Conservation (phyloP, 208 protist species). For the Trichomonas vaginalis region DNA sequence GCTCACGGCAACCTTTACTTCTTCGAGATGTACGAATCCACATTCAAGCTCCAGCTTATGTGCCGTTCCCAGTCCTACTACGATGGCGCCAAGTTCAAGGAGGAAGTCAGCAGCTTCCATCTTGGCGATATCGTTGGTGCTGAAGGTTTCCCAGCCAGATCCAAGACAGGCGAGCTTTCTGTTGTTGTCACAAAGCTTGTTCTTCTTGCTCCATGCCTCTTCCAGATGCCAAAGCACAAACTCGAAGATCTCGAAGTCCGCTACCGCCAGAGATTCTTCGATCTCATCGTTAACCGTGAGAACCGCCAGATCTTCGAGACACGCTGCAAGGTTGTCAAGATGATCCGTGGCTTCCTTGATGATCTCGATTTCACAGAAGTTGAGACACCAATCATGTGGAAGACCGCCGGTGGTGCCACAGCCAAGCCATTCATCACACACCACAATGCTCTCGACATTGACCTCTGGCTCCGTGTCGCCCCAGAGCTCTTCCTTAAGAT, state of each 20-base stretch:
- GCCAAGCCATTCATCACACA: slow-evolving; percentile 96
- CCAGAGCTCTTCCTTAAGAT: slow-evolving; percentile 99
- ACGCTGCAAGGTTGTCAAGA: slow-evolving; percentile 72
- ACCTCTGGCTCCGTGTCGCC: slow-evolving; percentile 91
- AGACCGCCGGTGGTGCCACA: slow-evolving; percentile 89
- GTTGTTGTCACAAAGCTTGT: slow-evolving; percentile 48
- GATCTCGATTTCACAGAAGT: slow-evolving; percentile 38
- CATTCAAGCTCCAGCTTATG: background rate
- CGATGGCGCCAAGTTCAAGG: background rate
- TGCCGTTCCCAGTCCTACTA: background rate
- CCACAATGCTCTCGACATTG: slow-evolving; percentile 95
- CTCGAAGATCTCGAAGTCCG: slow-evolving; percentile 58
- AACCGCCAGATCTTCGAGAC: slow-evolving; percentile 68
- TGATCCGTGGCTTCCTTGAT: slow-evolving; percentile 71
- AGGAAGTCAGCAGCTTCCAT: background rate
- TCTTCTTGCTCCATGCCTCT: slow-evolving; percentile 81
- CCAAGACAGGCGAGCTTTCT: slow-evolving; percentile 55
- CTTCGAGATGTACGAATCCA: slow-evolving; percentile 24
- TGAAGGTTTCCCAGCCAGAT: slow-evolving; percentile 53
- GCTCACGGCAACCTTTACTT: slow-evolving; percentile 78
- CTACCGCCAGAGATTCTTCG: slow-evolving; percentile 81
- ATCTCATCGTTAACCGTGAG: slow-evolving; percentile 89
- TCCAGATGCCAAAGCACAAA: slow-evolving; percentile 81
- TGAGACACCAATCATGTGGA: slow-evolving; percentile 71
- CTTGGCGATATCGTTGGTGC: slow-evolving; percentile 92